Base-by-base conservation (phyloP, 768 basidiomycete species). In the Tylopilus rubrobrunneus region DNA sequence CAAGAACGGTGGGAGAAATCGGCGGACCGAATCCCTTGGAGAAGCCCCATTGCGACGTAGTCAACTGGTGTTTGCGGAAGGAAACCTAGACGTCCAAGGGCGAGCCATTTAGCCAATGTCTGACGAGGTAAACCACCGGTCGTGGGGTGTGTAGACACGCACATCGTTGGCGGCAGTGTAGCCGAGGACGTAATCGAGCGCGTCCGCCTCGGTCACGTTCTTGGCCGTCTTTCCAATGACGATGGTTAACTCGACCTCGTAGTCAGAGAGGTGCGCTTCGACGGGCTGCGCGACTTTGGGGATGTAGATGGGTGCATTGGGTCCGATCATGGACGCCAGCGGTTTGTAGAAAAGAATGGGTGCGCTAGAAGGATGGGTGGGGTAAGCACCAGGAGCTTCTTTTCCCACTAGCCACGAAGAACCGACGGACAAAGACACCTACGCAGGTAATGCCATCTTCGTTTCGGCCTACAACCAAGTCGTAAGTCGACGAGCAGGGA, bases 321-420 rank as follows among this genome's bases (percentile, higher is more conserved):
- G 87, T 12, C 87, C 89, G 41, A 89, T 85, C 46, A 92, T 76
- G 15, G 86, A 74, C 1, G 80, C 77, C 4, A 79, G 68, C 31
- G 90, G 89, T 68, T 92, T 92, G 70, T 87, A 89, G 73, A 92
- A 92, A 5, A 92, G 71, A 42, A 89, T 73, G 0, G 89, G 89
- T 52, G 80, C 82, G 5, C 86, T 88, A 19, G 27, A 21, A 2
- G 31, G 39, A 36, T 27, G 34, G 5, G 28, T 2, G n/a, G 10
- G 7, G 23, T 53, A 21, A 51, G 25, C 14, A 23, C 46, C 31
- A 40, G 48, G 46, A 7, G 6, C 31, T 37, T 11, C 56, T 14
- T n/a, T 21, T 37, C 34, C 25, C 14, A 23, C 4, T 25, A 23
- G 31, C 7, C 31, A 31, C 7, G 31, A 31, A 31, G 33, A 31